phyloP scores from a whole-genome alignment of 116 monocot genomes.

The Papilionanthe hybrid region DNA sequence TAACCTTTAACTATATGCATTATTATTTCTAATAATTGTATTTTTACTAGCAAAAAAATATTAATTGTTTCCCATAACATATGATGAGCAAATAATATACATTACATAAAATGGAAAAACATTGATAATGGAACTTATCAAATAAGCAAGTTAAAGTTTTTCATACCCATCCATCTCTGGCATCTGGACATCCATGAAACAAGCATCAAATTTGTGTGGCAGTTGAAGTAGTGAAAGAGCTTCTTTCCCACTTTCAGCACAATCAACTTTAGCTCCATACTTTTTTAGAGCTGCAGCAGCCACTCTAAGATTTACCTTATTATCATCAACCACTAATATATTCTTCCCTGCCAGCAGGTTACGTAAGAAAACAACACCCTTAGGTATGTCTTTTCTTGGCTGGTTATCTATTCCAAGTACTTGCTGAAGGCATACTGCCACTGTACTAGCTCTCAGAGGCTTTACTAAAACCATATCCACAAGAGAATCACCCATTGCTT shows the following conservation, averaged over 20 bases:
- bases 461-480: conserved; percentile 64
- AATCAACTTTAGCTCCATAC: conserved; percentile 80
- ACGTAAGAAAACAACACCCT: conserved; percentile 41
- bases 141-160: not conserved
- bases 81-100: not conserved
- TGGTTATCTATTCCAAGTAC: conserved; percentile 44
- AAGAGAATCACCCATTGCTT: conserved; percentile 23
- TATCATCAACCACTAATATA: conserved; percentile 97
- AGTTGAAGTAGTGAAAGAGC: conserved; percentile 71
- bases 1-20: too few relatives aligned
- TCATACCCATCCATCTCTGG: conserved; percentile 99
- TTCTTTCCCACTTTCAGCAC: conserved; percentile 85
- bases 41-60: not conserved
- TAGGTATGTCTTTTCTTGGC: conserved; percentile 33
- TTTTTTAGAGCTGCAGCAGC: conserved; percentile 81
- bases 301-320: conserved; percentile 84
- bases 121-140: not conserved
- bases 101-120: too few relatives aligned
- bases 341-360: conserved; percentile 69
- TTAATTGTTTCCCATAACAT: not conserved
- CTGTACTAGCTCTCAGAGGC: conserved; percentile 72
- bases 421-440: conserved; percentile 77
- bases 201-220: conserved; percentile 85
- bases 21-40: conserved; percentile 2
- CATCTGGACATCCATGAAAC: conserved; percentile 99